phyloP scores from a whole-genome alignment of 805 yeast species.

The Kodamaea leandrae region DNA sequence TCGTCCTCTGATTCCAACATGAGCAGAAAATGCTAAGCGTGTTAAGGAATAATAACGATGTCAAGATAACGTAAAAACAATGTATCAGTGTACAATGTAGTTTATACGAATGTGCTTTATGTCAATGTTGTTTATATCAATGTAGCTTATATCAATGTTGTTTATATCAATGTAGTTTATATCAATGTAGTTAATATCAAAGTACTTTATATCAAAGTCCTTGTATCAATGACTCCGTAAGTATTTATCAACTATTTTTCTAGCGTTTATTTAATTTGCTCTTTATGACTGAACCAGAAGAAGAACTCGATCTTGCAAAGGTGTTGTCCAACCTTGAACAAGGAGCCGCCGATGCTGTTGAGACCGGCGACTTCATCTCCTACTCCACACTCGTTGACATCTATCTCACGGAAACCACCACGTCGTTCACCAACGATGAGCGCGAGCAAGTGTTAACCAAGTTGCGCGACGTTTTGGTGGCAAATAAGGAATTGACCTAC shows the following conservation, averaged over 20 bases:
- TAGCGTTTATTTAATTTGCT: neutral
- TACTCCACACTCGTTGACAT: slow-evolving; percentile 73
- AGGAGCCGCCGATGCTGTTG: slow-evolving; percentile 37
- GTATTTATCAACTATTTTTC: neutral
- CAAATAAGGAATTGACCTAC: slow-evolving; percentile 48
- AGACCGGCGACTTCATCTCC: slow-evolving; percentile 60
- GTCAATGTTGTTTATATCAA: too few species aligned
- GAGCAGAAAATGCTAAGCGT: too few species aligned
- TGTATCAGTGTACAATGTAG: too few species aligned
- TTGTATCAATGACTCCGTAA: neutral
- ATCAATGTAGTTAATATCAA: too few species aligned
- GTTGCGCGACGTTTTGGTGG: slow-evolving; percentile 41
- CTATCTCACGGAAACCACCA: slow-evolving; percentile 46
- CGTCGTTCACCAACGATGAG: slow-evolving; percentile 46
- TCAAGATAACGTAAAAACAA: too few species aligned
- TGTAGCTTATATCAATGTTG: neutral
- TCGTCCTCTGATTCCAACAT: slow-evolving; percentile 9
- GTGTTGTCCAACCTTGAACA: slow-evolving; percentile 26
- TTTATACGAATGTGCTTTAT: too few species aligned
- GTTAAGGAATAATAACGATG: too few species aligned
- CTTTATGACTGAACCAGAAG: slow-evolving; percentile 13
- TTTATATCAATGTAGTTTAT: too few species aligned
- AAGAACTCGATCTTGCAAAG: slow-evolving; percentile 22
- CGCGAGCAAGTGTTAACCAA: slow-evolving; percentile 46
- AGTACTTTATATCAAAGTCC: too few species aligned